Base-by-base conservation (phyloP, 2,329 filamentous ascomycete genomes). In the Cadophora luteo-olivacea region DNA sequence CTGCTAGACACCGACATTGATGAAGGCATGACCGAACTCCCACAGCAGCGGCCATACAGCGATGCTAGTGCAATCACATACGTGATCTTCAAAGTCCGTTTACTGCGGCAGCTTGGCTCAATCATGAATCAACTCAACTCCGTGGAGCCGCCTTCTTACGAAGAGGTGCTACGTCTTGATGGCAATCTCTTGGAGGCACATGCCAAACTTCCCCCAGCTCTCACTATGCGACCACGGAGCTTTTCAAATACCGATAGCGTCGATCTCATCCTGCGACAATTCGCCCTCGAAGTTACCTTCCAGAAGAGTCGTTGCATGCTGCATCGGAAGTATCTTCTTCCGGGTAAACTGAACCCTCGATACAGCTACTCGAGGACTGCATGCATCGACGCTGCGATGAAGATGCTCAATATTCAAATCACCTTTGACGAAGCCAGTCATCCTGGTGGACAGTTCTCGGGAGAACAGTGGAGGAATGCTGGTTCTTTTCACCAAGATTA, bases 91-190 rank as follows among this genome's bases (percentile, higher is more conserved):
- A 88, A 87, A 75, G 80, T 81, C 14, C 58, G 65, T 19, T 49
- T 67, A 24, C 65, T 67, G 48, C 65, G 79, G 4, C 80, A 84
- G 1, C 87, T 68, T 48, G 66, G 66, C 32, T 38, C 61, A 29
- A 84, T 87, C n/a, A 84, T 83, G 5, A 79, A 80, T 16, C 81
- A 84, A 69, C 81, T 84, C 5, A 84, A 87, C 73, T 79, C 79
- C 83, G 2, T 78, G 86, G 79, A 78, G 1, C 77, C 81, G 22
- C 83, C 84, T 25, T 79, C 78, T 4, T 86, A 87, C 71, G 73
- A 75, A 12, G 83, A 68, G 8, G 66, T 68, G 32, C 55, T 65
- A 3, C 38, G 14, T 11, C 38, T 45, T 12, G 14, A 45, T 45
- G 38, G 3, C 3, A 16, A 45, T 6, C 38, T 45, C 6, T 45